These are phyloP conservation scores for Ustilago shanxiensis DNA, from an alignment of 1,284 basidiomycete species.

Conservation along the genomic window DNA sequence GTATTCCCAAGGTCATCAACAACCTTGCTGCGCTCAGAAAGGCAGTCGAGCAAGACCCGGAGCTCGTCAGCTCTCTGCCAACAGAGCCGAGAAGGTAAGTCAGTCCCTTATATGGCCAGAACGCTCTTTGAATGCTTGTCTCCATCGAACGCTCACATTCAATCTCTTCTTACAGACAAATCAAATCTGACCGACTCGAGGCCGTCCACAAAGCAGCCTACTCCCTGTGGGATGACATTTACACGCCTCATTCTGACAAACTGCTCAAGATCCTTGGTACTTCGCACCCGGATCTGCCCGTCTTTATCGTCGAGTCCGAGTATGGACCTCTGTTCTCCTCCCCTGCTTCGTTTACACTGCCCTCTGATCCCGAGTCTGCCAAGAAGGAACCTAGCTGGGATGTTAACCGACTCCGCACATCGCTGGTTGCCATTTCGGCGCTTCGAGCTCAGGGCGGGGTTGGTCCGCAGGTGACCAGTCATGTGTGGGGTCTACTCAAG, in stretches of 20 bases:
- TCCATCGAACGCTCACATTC: not conserved
- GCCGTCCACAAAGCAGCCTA: slow-evolving; percentile 58
- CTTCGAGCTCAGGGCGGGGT: slow-evolving; percentile 87
- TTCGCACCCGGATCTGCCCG: slow-evolving; percentile 77
- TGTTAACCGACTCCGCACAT: slow-evolving; percentile 86
- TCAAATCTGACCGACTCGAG: slow-evolving; percentile 43
- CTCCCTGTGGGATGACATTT: slow-evolving; percentile 84
- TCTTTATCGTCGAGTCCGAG: slow-evolving; percentile 89
- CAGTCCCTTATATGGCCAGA: no score
- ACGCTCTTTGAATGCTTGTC: not conserved
- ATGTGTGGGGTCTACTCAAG: slow-evolving; percentile 93
- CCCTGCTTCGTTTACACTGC: slow-evolving; percentile 73
- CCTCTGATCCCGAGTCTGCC: slow-evolving; percentile 26
- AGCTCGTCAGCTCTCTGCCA: slow-evolving; percentile 58
- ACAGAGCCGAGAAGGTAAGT: slow-evolving; percentile 60
- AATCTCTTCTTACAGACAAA: no score
- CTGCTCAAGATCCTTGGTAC: slow-evolving; percentile 86
- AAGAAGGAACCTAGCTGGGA: slow-evolving; percentile 72
- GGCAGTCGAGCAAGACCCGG: slow-evolving; percentile 61
- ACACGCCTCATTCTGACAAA: slow-evolving; percentile 88
- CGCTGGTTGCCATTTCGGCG: slow-evolving; percentile 89
- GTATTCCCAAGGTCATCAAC: slow-evolving; percentile 79
- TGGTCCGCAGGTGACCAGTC: slow-evolving; percentile 88
- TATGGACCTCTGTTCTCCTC: slow-evolving; percentile 88
- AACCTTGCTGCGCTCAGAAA: slow-evolving; percentile 67